Evolutionary conservation across 345 rosid genomes (phyloP).

Genomic region (Citrus cavaleriei): DNA sequence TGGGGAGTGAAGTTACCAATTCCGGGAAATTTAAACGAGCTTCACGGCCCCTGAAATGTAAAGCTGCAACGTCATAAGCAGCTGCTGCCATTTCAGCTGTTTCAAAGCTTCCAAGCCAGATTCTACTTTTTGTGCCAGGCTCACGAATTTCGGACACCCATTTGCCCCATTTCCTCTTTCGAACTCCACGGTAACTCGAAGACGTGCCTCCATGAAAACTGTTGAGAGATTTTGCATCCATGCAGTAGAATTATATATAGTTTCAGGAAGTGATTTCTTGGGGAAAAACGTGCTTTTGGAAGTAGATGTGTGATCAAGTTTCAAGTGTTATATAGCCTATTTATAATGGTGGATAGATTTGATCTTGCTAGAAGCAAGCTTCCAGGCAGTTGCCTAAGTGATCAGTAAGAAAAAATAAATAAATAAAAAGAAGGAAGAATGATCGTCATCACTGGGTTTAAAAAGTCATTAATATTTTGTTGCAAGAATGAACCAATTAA

Average conservation of each 20-base stretch:
- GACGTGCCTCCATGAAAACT: conserved; percentile 17
- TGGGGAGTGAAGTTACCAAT: conserved; percentile 34
- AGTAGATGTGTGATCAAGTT: neutral
- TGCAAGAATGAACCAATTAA: neutral
- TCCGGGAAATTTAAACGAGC: conserved; percentile 73
- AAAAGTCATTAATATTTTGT: neutral
- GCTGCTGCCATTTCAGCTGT: conserved; percentile 92
- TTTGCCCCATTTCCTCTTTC: conserved; percentile 91
- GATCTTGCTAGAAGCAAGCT: neutral
- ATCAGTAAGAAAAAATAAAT: neutral
- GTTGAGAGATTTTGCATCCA: neutral
- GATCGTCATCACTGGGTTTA: neutral
- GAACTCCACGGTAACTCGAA: conserved; percentile 60
- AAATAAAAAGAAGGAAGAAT: neutral
- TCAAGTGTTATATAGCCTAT: neutral
- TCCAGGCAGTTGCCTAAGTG: conserved; percentile 7
- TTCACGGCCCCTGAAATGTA: conserved; percentile 55
- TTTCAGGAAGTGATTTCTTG: neutral
- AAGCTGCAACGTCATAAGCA: conserved; percentile 80
- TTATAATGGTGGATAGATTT: neutral
- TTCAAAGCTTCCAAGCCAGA: conserved; percentile 90
- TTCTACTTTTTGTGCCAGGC: conserved; percentile 72
- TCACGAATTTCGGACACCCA: conserved; percentile 97
- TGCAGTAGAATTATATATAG: neutral
- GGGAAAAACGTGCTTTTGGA: neutral